Conservation (phyloP, 2,329 filamentous ascomycete species). For the Exophiala xenobiotica region DNA sequence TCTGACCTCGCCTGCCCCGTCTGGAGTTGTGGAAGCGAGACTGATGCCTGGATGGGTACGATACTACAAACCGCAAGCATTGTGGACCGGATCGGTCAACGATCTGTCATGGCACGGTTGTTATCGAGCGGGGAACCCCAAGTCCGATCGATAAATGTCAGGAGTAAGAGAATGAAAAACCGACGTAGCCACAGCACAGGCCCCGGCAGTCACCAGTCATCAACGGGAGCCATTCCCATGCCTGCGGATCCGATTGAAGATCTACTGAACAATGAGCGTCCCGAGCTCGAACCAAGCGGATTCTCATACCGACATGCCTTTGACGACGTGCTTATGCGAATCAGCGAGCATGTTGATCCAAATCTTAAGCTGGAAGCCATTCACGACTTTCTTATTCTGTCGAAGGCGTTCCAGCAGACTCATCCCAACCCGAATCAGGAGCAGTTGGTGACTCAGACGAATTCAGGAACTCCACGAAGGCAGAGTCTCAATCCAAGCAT, state of each 20-base stretch:
- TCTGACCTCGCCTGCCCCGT: slow-evolving; percentile 87
- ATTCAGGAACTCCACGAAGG: slow-evolving; percentile 11
- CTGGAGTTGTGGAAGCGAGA: slow-evolving; percentile 87
- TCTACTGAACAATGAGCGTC: neutral
- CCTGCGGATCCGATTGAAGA: slow-evolving; percentile 3
- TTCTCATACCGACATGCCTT: slow-evolving; percentile 23
- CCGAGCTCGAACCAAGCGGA: neutral
- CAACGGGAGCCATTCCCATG: neutral
- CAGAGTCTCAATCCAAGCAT: slow-evolving; percentile 24
- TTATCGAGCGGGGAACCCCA: slow-evolving; percentile 1
- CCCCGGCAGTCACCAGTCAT: neutral
- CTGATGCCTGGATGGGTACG: slow-evolving; percentile 76
- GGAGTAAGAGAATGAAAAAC: slow-evolving; percentile 1
- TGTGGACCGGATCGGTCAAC: slow-evolving; percentile 34
- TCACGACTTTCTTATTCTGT: slow-evolving; percentile 78
- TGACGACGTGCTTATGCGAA: slow-evolving; percentile 69
- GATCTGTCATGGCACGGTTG: slow-evolving; percentile 40
- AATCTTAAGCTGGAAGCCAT: slow-evolving; percentile 80
- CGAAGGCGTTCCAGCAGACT: slow-evolving; percentile 55
- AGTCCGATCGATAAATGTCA: neutral
- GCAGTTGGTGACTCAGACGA: slow-evolving; percentile 2
- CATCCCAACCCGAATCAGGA: slow-evolving; percentile 2
- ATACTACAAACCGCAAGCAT: slow-evolving; percentile 64
- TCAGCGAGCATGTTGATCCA: slow-evolving; percentile 86
- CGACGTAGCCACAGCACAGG: slow-evolving; percentile 16